phyloP scores from a whole-genome alignment of 2,329 filamentous ascomycete species.

The Alternaria longipes region DNA sequence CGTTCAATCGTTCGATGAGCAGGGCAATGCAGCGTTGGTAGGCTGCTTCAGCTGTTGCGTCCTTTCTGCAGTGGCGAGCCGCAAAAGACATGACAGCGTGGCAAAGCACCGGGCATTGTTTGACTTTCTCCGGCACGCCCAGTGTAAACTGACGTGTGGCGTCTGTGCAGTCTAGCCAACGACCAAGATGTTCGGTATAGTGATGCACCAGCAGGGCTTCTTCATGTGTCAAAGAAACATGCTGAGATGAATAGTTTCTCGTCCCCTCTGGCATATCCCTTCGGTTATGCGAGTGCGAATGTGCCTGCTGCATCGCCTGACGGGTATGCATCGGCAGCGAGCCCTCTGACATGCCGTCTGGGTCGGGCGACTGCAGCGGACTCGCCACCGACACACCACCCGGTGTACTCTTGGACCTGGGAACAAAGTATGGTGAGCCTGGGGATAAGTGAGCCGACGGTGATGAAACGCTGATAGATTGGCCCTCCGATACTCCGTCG shows the following conservation, averaged over 20 bases:
- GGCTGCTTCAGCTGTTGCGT: conserved; percentile 29
- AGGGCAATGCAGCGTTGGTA: conserved; percentile 43
- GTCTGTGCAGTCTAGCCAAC: conserved; percentile 47
- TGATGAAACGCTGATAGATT: conserved; percentile 23
- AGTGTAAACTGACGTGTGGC: conserved; percentile 44
- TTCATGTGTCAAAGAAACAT: conserved; percentile 26
- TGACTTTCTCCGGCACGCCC: conserved; percentile 39
- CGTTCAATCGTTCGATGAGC: conserved; percentile 42
- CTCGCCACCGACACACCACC: conserved; percentile 23
- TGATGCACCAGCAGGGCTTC: conserved; percentile 43
- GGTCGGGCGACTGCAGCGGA: conserved; percentile 17
- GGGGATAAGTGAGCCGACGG: conserved; percentile 26
- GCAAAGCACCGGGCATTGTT: conserved; percentile 39
- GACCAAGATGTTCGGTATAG: conserved; percentile 42
- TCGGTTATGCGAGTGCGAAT: not conserved
- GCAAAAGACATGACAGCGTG: conserved; percentile 43
- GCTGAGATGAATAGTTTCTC: conserved; percentile 11
- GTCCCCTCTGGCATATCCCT: conserved; percentile 4
- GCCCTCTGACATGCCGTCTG: conserved; percentile 9
- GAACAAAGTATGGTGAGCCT: conserved; percentile 18
- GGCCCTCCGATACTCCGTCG: conserved; percentile 17
- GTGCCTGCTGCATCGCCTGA: conserved; percentile 4
- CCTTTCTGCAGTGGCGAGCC: conserved; percentile 38
- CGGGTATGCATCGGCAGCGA: conserved; percentile 6
- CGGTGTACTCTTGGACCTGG: conserved; percentile 6